Percentiles rank a stretch among this genome's conserved stretches.
phyloP scores from a whole-genome alignment of 805 yeast species.

The Scheffersomyces amazonensis region DNA sequence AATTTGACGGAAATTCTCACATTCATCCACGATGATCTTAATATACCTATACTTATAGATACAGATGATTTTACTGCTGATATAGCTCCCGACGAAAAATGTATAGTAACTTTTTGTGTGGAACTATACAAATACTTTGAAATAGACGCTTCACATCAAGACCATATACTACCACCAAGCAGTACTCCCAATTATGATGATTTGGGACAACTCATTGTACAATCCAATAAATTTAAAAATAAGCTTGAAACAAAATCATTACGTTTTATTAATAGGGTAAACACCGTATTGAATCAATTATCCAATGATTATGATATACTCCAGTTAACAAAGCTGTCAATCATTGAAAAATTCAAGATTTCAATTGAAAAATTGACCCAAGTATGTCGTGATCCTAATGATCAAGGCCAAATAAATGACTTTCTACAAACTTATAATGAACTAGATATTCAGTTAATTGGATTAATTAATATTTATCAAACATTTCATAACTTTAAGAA shows the following conservation, averaged over 20 bases:
- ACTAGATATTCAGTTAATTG: background rate
- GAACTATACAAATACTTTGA: constrained; percentile 52
- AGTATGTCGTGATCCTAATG: background rate
- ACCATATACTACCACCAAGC: background rate
- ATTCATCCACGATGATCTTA: constrained; percentile 42
- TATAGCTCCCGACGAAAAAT: constrained; percentile 56
- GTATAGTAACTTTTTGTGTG: constrained; percentile 55
- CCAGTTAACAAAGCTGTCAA: background rate
- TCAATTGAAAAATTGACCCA: background rate
- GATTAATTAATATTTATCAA: background rate
- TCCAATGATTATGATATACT: constrained; percentile 1
- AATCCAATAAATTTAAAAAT: constrained; percentile 19
- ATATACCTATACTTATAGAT: constrained; percentile 52
- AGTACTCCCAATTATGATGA: background rate
- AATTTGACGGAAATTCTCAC: constrained; percentile 33
- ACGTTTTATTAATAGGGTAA: constrained; percentile 24
- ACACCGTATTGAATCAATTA: constrained; percentile 6
- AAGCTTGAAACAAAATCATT: constrained; percentile 30
- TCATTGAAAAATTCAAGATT: background rate
- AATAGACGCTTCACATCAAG: constrained; percentile 1
- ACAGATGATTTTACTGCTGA: constrained; percentile 47
- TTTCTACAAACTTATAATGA: background rate
- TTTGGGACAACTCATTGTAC: constrained; percentile 9
- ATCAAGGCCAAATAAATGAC: background rate
- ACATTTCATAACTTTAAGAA: constrained; percentile 6